phyloP scores from a whole-genome alignment of 2,329 filamentous ascomycete genomes.

The Dendryphion nanum region DNA sequence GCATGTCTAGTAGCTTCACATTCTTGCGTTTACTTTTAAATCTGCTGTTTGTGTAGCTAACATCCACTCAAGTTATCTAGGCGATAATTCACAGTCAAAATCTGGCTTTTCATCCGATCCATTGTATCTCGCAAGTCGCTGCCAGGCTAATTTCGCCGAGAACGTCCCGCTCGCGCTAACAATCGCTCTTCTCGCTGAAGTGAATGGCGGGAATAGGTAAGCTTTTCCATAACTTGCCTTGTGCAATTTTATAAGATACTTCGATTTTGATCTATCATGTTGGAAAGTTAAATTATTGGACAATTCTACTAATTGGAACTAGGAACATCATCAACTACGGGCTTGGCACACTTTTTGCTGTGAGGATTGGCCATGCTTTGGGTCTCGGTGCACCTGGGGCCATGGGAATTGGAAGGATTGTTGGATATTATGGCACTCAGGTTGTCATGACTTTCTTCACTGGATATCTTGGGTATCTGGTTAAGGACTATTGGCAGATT shows the following conservation, averaged over 20 bases:
- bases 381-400: conserved; percentile 32
- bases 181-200: conserved; percentile 41
- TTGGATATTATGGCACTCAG: conserved; percentile 34
- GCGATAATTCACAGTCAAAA: no score
- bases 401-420: conserved; percentile 18
- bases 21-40: no score
- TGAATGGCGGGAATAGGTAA: conserved; percentile 44
- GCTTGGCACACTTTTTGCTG: conserved; percentile 38
- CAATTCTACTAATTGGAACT: neutral
- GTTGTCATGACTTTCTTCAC: conserved; percentile 23
- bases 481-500: conserved; percentile 31
- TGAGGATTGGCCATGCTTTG: conserved; percentile 39
- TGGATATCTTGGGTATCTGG: conserved; percentile 31
- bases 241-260: no score
- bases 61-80: no score
- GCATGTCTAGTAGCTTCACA: no score
- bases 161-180: conserved; percentile 44
- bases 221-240: neutral
- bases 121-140: conserved; percentile 37
- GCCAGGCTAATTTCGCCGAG: conserved; percentile 45
- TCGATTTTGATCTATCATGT: neutral
- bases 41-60: no score
- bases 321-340: conserved; percentile 37
- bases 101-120: no score
- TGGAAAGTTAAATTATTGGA: neutral